Conservation (phyloP, 495 filamentous ascomycete species). For the Jackrogersella minutella region DNA sequence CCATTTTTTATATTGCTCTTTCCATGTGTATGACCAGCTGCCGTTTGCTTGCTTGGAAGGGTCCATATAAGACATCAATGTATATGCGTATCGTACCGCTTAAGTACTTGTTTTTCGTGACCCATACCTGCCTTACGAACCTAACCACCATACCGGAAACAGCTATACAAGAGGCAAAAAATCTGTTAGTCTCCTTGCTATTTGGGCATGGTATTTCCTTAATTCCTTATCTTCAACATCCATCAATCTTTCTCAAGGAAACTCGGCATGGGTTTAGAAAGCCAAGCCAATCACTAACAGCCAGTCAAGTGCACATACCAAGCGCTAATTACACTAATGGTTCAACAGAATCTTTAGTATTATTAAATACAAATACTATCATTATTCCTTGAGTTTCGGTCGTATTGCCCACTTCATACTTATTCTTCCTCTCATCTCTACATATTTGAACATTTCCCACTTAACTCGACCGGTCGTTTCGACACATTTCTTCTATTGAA, state of each 20-base stretch:
- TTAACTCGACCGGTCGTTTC: neutral
- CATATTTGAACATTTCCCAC: no score
- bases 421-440: neutral
- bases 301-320: constrained; percentile 13
- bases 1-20: neutral
- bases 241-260: neutral
- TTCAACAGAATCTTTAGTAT: neutral
- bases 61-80: constrained; percentile 7
- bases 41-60: neutral
- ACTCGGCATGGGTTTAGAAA: neutral
- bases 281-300: constrained; percentile 3
- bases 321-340: constrained; percentile 16
- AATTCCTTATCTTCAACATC: no score
- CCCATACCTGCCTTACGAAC: constrained; percentile 15
- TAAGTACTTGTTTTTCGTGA: neutral
- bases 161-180: no score
- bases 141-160: no score
- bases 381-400: neutral
- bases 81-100: neutral
- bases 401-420: neutral
- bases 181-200: no score
- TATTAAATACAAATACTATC: neutral
- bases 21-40: neutral
- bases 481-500: neutral
- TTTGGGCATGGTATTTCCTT: no score